Evolutionary conservation across 179 eudicot species (phyloP).

Genomic region (Actinidia chinensis): DNA sequence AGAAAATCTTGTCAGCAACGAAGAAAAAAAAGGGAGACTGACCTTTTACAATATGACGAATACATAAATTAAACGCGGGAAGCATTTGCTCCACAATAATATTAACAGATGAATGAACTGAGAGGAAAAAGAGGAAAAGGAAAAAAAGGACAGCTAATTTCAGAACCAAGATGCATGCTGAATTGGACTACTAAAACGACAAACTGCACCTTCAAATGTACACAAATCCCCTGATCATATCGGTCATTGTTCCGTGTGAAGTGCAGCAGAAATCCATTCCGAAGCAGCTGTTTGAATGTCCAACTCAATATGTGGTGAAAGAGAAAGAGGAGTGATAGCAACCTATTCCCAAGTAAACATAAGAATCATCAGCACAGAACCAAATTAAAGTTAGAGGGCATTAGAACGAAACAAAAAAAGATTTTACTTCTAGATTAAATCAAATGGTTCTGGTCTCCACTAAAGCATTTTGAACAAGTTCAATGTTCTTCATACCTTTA

Average conservation of each 20-base stretch:
- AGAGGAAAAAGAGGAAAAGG: slow-evolving; percentile 16
- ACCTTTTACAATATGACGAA: slow-evolving; percentile 14
- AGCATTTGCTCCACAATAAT: slow-evolving; percentile 26
- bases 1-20: slow-evolving; percentile 7
- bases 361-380: slow-evolving; percentile 1
- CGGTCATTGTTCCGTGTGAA: slow-evolving; percentile 28
- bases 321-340: slow-evolving; percentile 51
- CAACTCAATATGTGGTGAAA: slow-evolving; percentile 34
- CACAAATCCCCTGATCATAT: slow-evolving; percentile 1
- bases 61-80: slow-evolving; percentile 16
- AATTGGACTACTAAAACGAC: slow-evolving; percentile 15
- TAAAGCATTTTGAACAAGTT: slow-evolving; percentile 10
- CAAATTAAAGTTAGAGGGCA: not conserved
- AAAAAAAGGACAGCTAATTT: not conserved
- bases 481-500: not conserved
- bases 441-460: not conserved
- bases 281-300: slow-evolving; percentile 45
- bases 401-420: not conserved
- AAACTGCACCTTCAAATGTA: slow-evolving; percentile 31
- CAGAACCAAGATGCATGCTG: slow-evolving; percentile 20
- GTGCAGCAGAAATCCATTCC: slow-evolving; percentile 52
- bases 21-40: not conserved
- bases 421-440: not conserved
- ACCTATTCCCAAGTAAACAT: slow-evolving; percentile 41
- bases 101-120: not conserved